Evolutionary conservation across 176 grass and related monocot genomes (phyloP), one percentile per base, ranked within the genome.

Genomic region (Aegilops longissima): DNA sequence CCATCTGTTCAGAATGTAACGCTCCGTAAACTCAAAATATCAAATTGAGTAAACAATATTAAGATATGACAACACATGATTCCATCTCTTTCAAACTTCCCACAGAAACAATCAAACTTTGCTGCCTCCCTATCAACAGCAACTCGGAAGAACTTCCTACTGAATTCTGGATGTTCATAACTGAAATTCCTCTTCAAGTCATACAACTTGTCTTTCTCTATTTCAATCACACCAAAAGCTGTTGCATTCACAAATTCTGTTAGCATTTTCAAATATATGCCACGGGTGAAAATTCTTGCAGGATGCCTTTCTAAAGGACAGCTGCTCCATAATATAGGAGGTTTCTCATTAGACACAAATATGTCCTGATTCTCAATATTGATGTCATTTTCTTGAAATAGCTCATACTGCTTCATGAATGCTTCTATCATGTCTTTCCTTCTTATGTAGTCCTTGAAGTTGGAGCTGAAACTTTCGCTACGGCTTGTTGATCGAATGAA

Each of bases 341-440:
- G 66, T 62, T 71, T 18, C 9, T 30, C n/a, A 4, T 40, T n/a
- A 12, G 67, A 56, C 17, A 31, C n/a, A 39, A 27, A 82, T 36
- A 31, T 45, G 21, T 77, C 23, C 30, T 51, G 54, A 45, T 83
- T 59, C 51, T 88, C 86, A 36, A 39, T 65, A 9, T 47, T 17
- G 13, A n/a, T 8, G 39, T 35, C 33, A n/a, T 73, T 18, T 18
- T 83, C 54, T 47, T 56, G 56, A 39, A 87, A 81, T 3, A 30
- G 72, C 4, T 88, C 80, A 29, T 56, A 79, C 35, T 89, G 64
- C 8, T n/a, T 9, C 1, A 89, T 36, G n/a, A 89, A 89, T 12
- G 44, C 73, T 34, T 80, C 69, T 42, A 89, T 86, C 9, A 51
- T 79, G 36, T 78, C 70, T 39, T 76, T 63, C 21, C 34, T 34